Conservation (phyloP, 805 yeast species). For the Cyberlindnera veronae region DNA sequence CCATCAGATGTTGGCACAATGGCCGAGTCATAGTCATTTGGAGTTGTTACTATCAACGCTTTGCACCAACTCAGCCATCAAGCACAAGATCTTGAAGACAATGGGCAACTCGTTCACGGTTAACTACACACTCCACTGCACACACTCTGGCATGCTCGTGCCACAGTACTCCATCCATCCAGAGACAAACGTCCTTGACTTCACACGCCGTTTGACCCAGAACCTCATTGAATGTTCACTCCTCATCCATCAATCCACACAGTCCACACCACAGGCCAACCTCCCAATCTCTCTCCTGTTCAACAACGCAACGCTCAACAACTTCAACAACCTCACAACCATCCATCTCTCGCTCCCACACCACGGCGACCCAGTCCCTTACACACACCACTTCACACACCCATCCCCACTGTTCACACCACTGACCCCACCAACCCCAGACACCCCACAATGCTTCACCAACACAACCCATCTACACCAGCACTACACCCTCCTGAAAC, state of each 20-base stretch:
- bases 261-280: neutral
- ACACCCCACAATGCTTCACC: neutral
- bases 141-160: neutral
- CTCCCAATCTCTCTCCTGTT: neutral
- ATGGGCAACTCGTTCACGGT: neutral
- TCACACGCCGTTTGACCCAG: conserved; percentile 4
- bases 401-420: neutral
- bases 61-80: neutral
- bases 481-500: conserved; percentile 4
- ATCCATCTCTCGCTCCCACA: neutral
- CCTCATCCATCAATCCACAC: neutral
- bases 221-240: conserved; percentile 4
- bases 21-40: neutral
- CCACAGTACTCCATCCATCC: conserved; percentile 2
- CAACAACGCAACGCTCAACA: neutral
- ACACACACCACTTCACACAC: neutral
- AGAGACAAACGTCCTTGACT: conserved; percentile 7
- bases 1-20: neutral
- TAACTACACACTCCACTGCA: neutral
- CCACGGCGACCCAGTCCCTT: conserved; percentile 3
- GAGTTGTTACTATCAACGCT: neutral
- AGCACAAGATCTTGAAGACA: neutral
- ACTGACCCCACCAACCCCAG: neutral
- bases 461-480: conserved; percentile 1
- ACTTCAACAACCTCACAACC: neutral